These are phyloP conservation scores for Aegilops longissima DNA, from an alignment of 176 grass and related monocot species.

Conservation along the genomic window DNA sequence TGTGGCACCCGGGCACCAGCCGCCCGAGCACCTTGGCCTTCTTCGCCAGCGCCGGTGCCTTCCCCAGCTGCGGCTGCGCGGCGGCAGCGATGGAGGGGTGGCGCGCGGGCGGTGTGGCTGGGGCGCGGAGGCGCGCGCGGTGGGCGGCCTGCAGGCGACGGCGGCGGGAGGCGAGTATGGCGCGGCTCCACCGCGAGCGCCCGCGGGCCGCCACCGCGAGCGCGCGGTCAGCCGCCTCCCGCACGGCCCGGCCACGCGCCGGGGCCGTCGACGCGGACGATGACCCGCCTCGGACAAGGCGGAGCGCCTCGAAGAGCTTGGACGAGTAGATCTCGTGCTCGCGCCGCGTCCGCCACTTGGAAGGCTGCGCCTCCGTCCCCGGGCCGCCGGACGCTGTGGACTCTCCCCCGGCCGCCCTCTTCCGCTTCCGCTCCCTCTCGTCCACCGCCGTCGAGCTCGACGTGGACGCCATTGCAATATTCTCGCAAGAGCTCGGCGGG, in stretches of 20 bases:
- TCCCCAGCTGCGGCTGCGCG: background rate
- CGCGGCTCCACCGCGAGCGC: conserved; percentile 78
- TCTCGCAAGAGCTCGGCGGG: background rate
- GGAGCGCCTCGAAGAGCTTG: conserved; percentile 82
- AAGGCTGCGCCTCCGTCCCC: conserved; percentile 13
- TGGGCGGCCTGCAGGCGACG: conserved; percentile 39
- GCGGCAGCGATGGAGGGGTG: background rate
- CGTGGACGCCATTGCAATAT: conserved; percentile 52
- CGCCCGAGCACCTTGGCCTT: conserved; percentile 70
- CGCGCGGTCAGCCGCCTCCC: conserved; percentile 78
- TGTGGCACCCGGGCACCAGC: conserved; percentile 83
- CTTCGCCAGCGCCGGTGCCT: conserved; percentile 31
- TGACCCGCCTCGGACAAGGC: conserved; percentile 43
- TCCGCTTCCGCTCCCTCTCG: conserved; percentile 35
- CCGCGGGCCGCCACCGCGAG: conserved; percentile 72
- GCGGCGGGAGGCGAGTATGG: conserved; percentile 58
- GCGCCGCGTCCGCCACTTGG: conserved; percentile 74
- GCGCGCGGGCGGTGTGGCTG: background rate
- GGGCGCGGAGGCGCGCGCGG: conserved; percentile 35
- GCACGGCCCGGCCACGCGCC: conserved; percentile 51
- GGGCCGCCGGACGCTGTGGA: conserved; percentile 7
- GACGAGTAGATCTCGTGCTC: conserved; percentile 87
- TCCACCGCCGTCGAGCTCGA: conserved; percentile 30
- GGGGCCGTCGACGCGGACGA: conserved; percentile 11
- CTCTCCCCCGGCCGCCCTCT: conserved; percentile 29